Percentiles rank a stretch among this genome's conserved stretches.
Evolutionary conservation across 176 grass and related monocot genomes (phyloP).

Genomic region (Phyllostachys edulis): DNA sequence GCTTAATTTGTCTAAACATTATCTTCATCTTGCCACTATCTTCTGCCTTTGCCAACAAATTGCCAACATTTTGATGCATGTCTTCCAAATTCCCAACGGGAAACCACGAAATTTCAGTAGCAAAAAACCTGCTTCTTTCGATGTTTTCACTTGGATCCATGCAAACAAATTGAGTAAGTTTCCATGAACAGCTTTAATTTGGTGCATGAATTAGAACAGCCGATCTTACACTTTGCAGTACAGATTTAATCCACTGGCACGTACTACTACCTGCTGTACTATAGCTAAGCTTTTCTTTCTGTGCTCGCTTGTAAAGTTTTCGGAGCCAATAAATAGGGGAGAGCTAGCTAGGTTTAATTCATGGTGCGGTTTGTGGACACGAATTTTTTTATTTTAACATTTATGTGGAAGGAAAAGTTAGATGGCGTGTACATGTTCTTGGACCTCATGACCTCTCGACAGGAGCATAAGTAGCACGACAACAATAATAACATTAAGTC

Average conservation of each 20-base stretch:
- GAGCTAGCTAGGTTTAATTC: not conserved
- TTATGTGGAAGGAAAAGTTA: slow-evolving; percentile 54
- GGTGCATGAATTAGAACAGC: not conserved
- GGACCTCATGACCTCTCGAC: not conserved
- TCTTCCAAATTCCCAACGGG: not conserved
- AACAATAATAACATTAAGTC: slow-evolving; percentile 36
- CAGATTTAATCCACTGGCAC: slow-evolving; percentile 8
- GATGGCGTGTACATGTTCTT: slow-evolving; percentile 14
- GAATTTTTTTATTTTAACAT: slow-evolving; percentile 40
- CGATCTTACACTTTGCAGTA: not conserved
- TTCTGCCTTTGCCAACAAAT: not conserved
- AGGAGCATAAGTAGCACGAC: slow-evolving; percentile 45
- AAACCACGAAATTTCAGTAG: not conserved
- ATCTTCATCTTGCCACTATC: not conserved
- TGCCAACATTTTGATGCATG: not conserved
- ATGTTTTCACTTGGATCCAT: not conserved
- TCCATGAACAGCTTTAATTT: not conserved
- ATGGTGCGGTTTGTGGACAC: slow-evolving; percentile 41
- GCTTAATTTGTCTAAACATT: not conserved
- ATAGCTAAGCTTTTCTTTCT: not conserved
- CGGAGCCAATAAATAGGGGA: slow-evolving; percentile 12
- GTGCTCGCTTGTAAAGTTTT: not conserved
- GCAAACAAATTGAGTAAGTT: not conserved
- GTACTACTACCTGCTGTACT: slow-evolving; percentile 18
- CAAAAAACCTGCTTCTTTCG: not conserved